A percentile compares a stretch with the other conserved stretches of the same genome.
These are phyloP conservation scores for Galerina marginata DNA, from an alignment of 768 basidiomycete species.

Conservation along the genomic window DNA sequence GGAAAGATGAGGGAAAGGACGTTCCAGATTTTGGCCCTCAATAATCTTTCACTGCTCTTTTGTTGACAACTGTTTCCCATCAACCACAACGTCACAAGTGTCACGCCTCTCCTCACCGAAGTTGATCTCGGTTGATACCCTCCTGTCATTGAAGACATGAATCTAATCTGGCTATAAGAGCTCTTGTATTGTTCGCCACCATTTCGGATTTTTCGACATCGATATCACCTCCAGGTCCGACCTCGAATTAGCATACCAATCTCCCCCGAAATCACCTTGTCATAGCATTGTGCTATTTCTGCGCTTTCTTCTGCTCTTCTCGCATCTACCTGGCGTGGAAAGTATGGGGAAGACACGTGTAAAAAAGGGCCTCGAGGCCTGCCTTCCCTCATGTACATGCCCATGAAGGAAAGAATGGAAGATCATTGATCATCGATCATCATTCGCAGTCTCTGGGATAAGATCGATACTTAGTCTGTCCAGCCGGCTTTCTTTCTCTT, in stretches of 20 bases:
- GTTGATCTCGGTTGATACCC: background rate
- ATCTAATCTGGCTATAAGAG: no score
- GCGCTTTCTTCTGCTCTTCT: background rate
- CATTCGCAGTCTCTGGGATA: background rate
- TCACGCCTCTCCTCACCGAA: constrained; percentile 6
- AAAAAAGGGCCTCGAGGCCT: constrained; percentile 11
- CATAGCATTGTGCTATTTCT: background rate
- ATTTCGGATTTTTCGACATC: background rate
- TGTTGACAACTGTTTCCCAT: constrained; percentile 36
- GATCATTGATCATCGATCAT: constrained; percentile 17
- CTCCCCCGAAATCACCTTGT: background rate
- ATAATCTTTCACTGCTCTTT: constrained; percentile 36
- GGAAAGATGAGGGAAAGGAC: constrained; percentile 29
- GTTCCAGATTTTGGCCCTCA: constrained; percentile 21
- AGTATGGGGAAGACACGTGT: constrained; percentile 10
- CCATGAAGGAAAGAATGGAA: constrained; percentile 9
- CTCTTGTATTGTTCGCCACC: no score
- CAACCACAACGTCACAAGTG: constrained; percentile 22
- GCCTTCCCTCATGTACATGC: background rate
- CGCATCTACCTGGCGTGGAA: background rate
- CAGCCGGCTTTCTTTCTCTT: background rate
- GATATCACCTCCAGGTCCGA: background rate
- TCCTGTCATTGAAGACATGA: no score
- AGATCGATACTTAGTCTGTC: constrained; percentile 3
- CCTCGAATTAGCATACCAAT: background rate